These are phyloP conservation scores for Rheum nobile DNA, from an alignment of 148 eudicot species.

Conservation along the genomic window DNA sequence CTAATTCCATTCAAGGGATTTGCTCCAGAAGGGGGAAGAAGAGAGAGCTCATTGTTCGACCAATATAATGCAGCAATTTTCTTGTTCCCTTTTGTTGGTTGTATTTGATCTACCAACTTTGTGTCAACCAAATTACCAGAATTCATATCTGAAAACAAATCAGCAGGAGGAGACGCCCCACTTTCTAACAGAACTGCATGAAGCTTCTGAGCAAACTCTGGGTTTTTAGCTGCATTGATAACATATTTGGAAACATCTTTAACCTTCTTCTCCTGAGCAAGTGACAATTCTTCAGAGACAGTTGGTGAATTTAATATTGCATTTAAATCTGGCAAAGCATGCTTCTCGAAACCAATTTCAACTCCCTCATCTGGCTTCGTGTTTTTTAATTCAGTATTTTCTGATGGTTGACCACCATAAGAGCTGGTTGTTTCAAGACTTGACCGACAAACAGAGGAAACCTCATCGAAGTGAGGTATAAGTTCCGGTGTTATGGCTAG, in stretches of 20 bases:
- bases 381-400: constrained; percentile 18
- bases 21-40: constrained; percentile 22
- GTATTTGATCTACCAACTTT: constrained; percentile 23
- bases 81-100: constrained; percentile 22
- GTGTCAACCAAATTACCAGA: constrained; percentile 24
- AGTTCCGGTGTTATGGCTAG: constrained; percentile 20
- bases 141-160: constrained; percentile 34
- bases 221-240: constrained; percentile 62
- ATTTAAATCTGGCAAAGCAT: constrained; percentile 24
- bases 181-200: constrained; percentile 65
- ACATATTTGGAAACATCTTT: constrained; percentile 72
- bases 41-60: constrained; percentile 28
- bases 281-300: constrained; percentile 29
- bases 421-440: constrained; percentile 21
- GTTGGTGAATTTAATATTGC: constrained; percentile 23
- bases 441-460: constrained; percentile 21
- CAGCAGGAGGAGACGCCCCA: constrained; percentile 43
- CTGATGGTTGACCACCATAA: constrained; percentile 16
- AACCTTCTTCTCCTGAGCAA: constrained; percentile 46
- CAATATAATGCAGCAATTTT: constrained; percentile 21
- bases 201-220: constrained; percentile 68
- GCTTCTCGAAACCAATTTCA: constrained; percentile 32
- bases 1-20: constrained; percentile 13
- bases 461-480: constrained; percentile 23
- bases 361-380: constrained; percentile 24